Evolutionary conservation across 139 green algal species (phyloP), one percentile per base, ranked within the genome.

Genomic region (Pycnococcus provasolii): DNA sequence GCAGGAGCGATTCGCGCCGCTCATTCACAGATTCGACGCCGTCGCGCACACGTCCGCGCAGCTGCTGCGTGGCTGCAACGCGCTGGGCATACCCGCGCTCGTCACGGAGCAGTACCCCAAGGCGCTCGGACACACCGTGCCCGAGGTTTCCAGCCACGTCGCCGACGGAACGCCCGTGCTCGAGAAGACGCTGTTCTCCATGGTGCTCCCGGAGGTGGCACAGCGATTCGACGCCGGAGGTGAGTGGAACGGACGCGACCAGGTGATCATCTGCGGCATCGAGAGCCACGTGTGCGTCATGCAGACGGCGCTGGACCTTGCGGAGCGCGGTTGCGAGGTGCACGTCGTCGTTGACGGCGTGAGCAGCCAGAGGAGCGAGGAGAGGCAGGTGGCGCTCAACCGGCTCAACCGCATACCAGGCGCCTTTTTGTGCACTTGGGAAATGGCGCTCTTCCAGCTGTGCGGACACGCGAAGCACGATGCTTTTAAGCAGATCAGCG

Each of bases 201-300:
- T 74, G 68, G 11, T 57, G 15, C 65, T 58, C 67, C 60, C 2
- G 45, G 62, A 41, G 41, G 59, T 66, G 53, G 9, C 58, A 11
- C 43, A 68, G 42, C 57, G n/a, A 1, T 44, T 60, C 15, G 11
- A 40, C 40, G 15, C 7, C 3, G 26, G 67, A 45, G 47, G 53
- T 26, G 39, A 67, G 7, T 63, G 54, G 2, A 43, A 72, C 55
- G 44, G 57, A 6, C 13, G 52, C 11, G 3, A 55, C 50, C 62
- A 82, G 74, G 77, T 92, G 43, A 42, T 96, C 42, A 63, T 96
- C 58, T 58, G 84, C 9, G 90, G 90, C 11, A 88, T 96, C 13
- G 89, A 96, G 74, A 73, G 85, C 7, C 90, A 96, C 70, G 90
- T 96, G 66, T 96, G 90, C 62, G 85, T 96, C 37, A 71, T 92